Base-by-base conservation (phyloP, 2,329 filamentous ascomycete genomes). In the Apiospora koreana region DNA sequence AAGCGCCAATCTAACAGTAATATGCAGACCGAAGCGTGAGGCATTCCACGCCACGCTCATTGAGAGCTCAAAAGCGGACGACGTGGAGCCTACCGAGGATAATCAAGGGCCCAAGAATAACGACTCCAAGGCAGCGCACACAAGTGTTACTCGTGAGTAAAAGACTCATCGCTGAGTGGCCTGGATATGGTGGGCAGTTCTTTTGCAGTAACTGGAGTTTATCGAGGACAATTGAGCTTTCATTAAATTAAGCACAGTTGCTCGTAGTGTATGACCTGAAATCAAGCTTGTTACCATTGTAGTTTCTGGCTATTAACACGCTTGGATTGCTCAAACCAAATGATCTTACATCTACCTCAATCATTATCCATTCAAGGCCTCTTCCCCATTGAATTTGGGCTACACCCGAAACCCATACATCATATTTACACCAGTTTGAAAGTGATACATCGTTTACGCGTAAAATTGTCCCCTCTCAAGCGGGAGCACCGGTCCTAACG, bases 1-100 rank as follows among this genome's bases (percentile, higher is more conserved):
- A 28, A 38, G 28, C 18, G 12, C 35, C 28, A 16, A 23, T 25
- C 18, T 48, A 18, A 54, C 28, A 10, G 8, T 42, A 16, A 28
- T 18, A 23, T 46, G 21, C 16, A 68, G 66, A 10, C 66, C 66
- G 0, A 48, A 68, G 28, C 66, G 45, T 10, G 66, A 68, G 31
- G 66, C 66, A 25, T 68, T 54, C 31, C 66, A 68, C 23, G 45
- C 66, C 7, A 68, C 66, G n/a, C 25, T 68, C 31, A 68, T 68
- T 23, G 66, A 68, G 38, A 68, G 66, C 31, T 23, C 43, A 1
- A 68, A 68, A n/a, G 23, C n/a, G 43, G 66, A 68, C 35, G 66
- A 68, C 35, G 14, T 38, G 31, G 66, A 68, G 16, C 66, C 66
- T 10, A 23, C 46, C 7, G 65, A 67, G 28, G 18, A 21, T 38